Percentiles rank a stretch among this genome's conserved stretches.
Conservation (phyloP, 2,329 filamentous ascomycete genomes). For the Podosphaera fusca region DNA sequence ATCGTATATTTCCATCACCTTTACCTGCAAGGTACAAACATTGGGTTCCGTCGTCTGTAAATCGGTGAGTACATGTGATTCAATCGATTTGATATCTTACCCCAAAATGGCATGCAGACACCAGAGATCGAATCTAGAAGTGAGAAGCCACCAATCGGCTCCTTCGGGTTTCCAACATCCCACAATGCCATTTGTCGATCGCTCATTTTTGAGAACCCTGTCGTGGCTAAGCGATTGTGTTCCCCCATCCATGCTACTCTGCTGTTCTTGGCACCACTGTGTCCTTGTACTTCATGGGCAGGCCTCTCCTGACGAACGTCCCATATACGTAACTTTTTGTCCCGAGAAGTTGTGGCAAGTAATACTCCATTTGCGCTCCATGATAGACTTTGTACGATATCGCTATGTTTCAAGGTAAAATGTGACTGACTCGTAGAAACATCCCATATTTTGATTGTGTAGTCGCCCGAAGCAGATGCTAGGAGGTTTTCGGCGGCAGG, state of each 20-base stretch:
- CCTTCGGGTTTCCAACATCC: slow-evolving; percentile 59
- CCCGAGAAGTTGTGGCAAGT: slow-evolving; percentile 77
- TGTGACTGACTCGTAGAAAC: slow-evolving; percentile 53
- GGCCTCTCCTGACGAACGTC: slow-evolving; percentile 84
- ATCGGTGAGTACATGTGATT: slow-evolving; percentile 10
- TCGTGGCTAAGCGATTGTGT: slow-evolving; percentile 85
- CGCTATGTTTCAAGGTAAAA: slow-evolving; percentile 59
- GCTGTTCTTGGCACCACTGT: slow-evolving; percentile 91
- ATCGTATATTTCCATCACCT: slow-evolving; percentile 95
- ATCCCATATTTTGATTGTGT: slow-evolving; percentile 91
- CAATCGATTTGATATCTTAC: slow-evolving; percentile 18
- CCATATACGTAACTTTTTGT: slow-evolving; percentile 97
- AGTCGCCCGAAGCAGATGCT: slow-evolving; percentile 84
- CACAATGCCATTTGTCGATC: slow-evolving; percentile 88
- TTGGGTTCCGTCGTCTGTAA: slow-evolving; percentile 63
- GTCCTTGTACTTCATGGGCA: slow-evolving; percentile 63
- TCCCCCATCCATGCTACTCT: slow-evolving; percentile 93
- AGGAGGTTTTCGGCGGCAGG: slow-evolving; percentile 87
- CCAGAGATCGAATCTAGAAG: slow-evolving; percentile 89
- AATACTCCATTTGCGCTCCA: slow-evolving; percentile 81
- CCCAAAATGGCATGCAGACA: slow-evolving; percentile 99
- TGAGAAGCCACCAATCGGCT: slow-evolving; percentile 76
- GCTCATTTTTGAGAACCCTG: slow-evolving; percentile 95
- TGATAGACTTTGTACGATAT: slow-evolving; percentile 85
- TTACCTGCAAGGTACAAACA: slow-evolving; percentile 93